These are phyloP conservation scores for Pyrrhoderma noxium DNA, from an alignment of 1,284 basidiomycete species.

Conservation along the genomic window DNA sequence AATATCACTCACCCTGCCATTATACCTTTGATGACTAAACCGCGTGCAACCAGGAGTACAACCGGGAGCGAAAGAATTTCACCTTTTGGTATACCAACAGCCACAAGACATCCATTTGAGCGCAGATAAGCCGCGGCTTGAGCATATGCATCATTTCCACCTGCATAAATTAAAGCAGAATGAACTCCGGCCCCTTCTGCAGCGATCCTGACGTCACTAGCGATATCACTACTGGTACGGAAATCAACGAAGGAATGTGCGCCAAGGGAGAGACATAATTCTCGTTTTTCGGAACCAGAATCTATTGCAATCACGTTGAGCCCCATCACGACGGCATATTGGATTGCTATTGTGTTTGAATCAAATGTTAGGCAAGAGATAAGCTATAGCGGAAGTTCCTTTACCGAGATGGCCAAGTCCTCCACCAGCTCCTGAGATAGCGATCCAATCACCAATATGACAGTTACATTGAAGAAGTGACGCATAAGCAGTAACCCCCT, in stretches of 20 bases:
- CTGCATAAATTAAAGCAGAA: conserved; percentile 62
- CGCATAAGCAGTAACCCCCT: conserved; percentile 78
- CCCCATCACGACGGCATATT: conserved; percentile 72
- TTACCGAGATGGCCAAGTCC: conserved; percentile 64
- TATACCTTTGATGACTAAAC: conserved; percentile 62
- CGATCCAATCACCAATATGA: conserved; percentile 71
- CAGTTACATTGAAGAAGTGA: conserved; percentile 71
- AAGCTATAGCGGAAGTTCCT: background rate
- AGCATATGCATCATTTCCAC: conserved; percentile 47
- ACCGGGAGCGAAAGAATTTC: conserved; percentile 58
- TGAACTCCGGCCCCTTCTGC: conserved; percentile 73
- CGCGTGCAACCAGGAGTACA: conserved; percentile 70
- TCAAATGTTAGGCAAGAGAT: background rate
- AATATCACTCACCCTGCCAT: conserved; percentile 50
- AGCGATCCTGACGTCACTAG: conserved; percentile 51
- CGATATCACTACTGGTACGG: conserved; percentile 53
- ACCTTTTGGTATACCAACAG: conserved; percentile 63
- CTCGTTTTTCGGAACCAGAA: conserved; percentile 68
- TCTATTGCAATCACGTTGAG: conserved; percentile 78
- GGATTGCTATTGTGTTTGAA: conserved; percentile 43
- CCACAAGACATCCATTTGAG: conserved; percentile 60
- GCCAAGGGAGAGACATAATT: conserved; percentile 61
- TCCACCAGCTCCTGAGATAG: conserved; percentile 73
- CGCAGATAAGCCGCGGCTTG: conserved; percentile 69
- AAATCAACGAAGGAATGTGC: conserved; percentile 81